phyloP scores from a whole-genome alignment of 176 grass and related monocot genomes.

The Avena sativa region DNA sequence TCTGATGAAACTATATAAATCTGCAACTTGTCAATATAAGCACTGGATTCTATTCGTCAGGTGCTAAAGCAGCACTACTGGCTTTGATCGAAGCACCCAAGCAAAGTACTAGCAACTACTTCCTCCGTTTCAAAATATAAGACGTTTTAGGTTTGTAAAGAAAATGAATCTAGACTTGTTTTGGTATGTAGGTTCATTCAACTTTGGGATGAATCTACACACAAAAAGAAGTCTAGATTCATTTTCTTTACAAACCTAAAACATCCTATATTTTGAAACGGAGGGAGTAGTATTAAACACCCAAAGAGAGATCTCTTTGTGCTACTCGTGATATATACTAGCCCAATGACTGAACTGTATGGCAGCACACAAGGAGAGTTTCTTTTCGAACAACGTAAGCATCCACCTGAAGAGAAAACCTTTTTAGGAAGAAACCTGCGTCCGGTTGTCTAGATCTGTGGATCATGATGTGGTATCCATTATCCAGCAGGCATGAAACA shows the following conservation, averaged over 20 bases:
- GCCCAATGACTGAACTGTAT: constrained; percentile 31
- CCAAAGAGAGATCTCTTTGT: constrained; percentile 26
- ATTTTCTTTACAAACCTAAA: no score
- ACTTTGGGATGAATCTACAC: no score
- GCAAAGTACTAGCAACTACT: constrained; percentile 11
- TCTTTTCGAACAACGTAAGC: constrained; percentile 42
- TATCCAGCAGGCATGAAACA: constrained; percentile 21
- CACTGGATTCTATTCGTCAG: background rate
- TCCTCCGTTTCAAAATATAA: no score
- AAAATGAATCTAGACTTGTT: no score
- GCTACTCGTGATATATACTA: constrained; percentile 15
- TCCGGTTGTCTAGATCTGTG: constrained; percentile 24
- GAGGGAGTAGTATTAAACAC: background rate
- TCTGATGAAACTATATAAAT: no score
- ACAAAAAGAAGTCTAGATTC: no score
- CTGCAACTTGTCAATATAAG: background rate
- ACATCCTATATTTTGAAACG: no score
- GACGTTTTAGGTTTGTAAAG: no score
- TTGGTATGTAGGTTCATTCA: no score
- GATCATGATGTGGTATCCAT: constrained; percentile 50
- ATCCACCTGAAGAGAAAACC: constrained; percentile 32
- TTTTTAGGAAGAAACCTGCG: constrained; percentile 16
- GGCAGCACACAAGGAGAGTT: background rate
- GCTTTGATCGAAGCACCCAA: background rate
- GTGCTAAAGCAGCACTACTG: background rate